These are phyloP conservation scores for Crataegus laevigata DNA, from an alignment of 306 rosid genomes.

Conservation along the genomic window DNA sequence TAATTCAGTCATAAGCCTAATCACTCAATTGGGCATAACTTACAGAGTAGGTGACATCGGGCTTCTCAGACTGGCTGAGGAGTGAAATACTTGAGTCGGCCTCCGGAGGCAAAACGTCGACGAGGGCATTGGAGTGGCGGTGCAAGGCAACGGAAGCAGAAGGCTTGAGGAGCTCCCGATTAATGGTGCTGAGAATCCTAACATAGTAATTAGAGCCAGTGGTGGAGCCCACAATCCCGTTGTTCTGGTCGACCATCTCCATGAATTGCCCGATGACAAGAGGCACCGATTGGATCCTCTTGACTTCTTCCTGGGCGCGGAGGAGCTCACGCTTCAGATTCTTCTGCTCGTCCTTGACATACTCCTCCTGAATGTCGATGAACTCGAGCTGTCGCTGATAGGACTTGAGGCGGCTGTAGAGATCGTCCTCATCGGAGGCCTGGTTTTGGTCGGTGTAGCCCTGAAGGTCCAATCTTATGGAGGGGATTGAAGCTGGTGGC, in stretches of 20 bases:
- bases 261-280: constrained; percentile 94
- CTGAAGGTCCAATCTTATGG: constrained; percentile 49
- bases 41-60: constrained; percentile 87
- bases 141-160: constrained; percentile 92
- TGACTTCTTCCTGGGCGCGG: constrained; percentile 93
- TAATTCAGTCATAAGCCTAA: background rate
- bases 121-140: constrained; percentile 95
- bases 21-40: constrained; percentile 5
- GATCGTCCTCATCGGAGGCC: constrained; percentile 63
- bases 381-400: constrained; percentile 83
- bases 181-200: constrained; percentile 82
- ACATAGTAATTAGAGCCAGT: constrained; percentile 96
- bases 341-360: constrained; percentile 91
- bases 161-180: constrained; percentile 86
- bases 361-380: constrained; percentile 87
- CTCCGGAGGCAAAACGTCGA: constrained; percentile 94
- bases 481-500: constrained; percentile 55
- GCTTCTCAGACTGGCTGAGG: constrained; percentile 98
- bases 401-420: constrained; percentile 67
- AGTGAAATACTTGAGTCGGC: constrained; percentile 98
- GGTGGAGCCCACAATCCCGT: constrained; percentile 94
- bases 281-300: constrained; percentile 95
- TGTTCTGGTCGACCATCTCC: constrained; percentile 96
- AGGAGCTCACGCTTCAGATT: constrained; percentile 95
- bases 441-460: constrained; percentile 12